phyloP scores from a whole-genome alignment of 2,329 filamentous ascomycete species.

The Myriosclerotinia curreyana region DNA sequence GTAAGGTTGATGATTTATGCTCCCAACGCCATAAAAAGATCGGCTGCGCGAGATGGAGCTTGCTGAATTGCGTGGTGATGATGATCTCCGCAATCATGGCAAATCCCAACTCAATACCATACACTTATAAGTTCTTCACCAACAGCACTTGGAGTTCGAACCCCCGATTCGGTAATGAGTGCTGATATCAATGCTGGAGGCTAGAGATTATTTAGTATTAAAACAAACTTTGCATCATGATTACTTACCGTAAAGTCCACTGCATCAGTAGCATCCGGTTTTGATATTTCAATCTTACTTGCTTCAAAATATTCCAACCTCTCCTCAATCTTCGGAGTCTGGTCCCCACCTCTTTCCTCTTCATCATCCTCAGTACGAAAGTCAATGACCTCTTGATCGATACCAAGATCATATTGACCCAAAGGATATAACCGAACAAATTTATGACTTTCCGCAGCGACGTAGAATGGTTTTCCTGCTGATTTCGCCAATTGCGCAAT shows the following conservation, averaged over 20 bases:
- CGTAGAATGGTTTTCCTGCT: constrained; percentile 71
- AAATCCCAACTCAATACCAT: constrained; percentile 32
- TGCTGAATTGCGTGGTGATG: neutral
- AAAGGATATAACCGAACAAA: constrained; percentile 86
- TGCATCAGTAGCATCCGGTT: constrained; percentile 42
- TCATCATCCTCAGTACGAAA: constrained; percentile 60
- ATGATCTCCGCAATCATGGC: neutral
- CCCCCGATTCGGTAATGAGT: constrained; percentile 72
- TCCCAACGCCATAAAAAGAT: constrained; percentile 6
- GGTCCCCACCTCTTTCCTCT: constrained; percentile 31
- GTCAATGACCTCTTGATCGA: constrained; percentile 73
- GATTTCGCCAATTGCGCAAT: constrained; percentile 77
- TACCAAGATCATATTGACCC: constrained; percentile 75
- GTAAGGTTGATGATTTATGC: constrained; percentile 2
- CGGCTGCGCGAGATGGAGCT: neutral
- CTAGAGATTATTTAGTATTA: constrained; percentile 42
- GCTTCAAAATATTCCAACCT: constrained; percentile 34
- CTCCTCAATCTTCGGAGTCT: constrained; percentile 29
- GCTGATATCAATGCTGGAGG: constrained; percentile 67
- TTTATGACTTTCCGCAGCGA: constrained; percentile 94
- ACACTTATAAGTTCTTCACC: constrained; percentile 62
- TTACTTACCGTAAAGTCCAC: constrained; percentile 67
- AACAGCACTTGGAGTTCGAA: constrained; percentile 67
- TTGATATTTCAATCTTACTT: constrained; percentile 23
- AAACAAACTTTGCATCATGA: neutral